A percentile compares a stretch with the other conserved stretches of the same genome.
Conservation (phyloP, 2,329 filamentous ascomycete genomes). For the Penicillium sp. region DNA sequence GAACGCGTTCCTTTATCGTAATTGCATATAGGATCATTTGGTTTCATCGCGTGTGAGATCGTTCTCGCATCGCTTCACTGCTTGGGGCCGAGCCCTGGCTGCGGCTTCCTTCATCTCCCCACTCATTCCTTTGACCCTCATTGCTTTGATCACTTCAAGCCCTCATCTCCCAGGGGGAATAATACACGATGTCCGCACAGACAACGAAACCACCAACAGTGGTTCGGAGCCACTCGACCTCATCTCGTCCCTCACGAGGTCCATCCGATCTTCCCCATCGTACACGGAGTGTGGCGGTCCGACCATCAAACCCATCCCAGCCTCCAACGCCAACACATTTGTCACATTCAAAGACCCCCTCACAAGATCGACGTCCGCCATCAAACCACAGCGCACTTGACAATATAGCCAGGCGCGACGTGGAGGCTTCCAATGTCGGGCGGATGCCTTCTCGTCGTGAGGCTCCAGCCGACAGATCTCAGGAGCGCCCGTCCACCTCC, state of each 20-base stretch:
- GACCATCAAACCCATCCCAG: conserved; percentile 39
- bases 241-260: conserved; percentile 43
- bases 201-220: conserved; percentile 46
- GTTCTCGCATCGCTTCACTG: conserved; percentile 3
- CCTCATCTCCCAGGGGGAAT: conserved; percentile 6
- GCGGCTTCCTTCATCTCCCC: conserved; percentile 13
- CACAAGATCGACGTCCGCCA: conserved; percentile 46
- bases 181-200: conserved; percentile 44
- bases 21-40: conserved; percentile 4
- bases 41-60: conserved; percentile 5
- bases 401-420: conserved; percentile 63
- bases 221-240: conserved; percentile 50
- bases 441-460: conserved; percentile 55
- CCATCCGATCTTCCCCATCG: conserved; percentile 46
- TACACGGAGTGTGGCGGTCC: conserved; percentile 45
- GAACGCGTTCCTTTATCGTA: background rate
- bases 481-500: conserved; percentile 40
- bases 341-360: conserved; percentile 40
- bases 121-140: conserved; percentile 14
- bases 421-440: conserved; percentile 67
- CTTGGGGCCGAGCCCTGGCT: conserved; percentile 11
- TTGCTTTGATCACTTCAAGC: conserved; percentile 17
- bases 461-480: conserved; percentile 60
- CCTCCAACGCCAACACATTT: conserved; percentile 32
- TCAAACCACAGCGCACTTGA: conserved; percentile 49